Evolutionary conservation across 2,329 filamentous ascomycete genomes (phyloP).

Genomic region (Amylocarpus encephaloides): DNA sequence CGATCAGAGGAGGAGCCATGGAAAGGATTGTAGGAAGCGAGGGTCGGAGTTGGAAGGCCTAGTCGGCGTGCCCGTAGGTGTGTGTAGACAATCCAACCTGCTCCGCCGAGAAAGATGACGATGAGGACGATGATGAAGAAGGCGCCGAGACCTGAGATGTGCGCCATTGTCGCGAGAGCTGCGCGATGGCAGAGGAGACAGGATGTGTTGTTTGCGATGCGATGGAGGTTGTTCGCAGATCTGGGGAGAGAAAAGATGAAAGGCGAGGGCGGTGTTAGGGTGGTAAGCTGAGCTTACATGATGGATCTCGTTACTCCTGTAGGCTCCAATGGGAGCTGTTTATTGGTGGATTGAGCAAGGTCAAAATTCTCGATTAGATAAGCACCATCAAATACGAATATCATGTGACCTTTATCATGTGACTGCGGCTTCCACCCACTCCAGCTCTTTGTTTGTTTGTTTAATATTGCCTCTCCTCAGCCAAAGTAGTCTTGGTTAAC

Average conservation of each 20-base stretch:
- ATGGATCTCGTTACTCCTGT: too few relatives aligned
- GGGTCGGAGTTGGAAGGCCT: conserved; percentile 65
- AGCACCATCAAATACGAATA: too few relatives aligned
- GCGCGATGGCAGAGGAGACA: neutral
- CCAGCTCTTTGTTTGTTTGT: too few relatives aligned
- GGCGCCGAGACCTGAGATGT: conserved; percentile 57
- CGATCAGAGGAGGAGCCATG: conserved; percentile 32
- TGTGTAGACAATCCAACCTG: conserved; percentile 64
- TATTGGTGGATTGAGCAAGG: too few relatives aligned
- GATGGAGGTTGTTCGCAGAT: neutral
- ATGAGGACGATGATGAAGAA: conserved; percentile 69
- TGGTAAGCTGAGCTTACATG: neutral
- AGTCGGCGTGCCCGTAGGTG: conserved; percentile 67
- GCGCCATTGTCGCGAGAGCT: conserved; percentile 42
- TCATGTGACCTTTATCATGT: too few relatives aligned
- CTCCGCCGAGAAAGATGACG: conserved; percentile 48
- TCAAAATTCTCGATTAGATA: too few relatives aligned
- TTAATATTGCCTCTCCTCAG: too few relatives aligned
- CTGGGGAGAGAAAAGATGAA: neutral
- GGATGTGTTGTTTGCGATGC: neutral
- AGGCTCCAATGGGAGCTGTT: too few relatives aligned
- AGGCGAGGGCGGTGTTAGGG: neutral
- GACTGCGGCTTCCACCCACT: too few relatives aligned
- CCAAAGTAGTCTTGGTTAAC: too few relatives aligned
- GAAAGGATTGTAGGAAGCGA: conserved; percentile 69